A percentile compares a stretch with the other conserved stretches of the same genome.
Evolutionary conservation across 169 alveolate species (phyloP).

Genomic region (Cryptosporidium baileyi): DNA sequence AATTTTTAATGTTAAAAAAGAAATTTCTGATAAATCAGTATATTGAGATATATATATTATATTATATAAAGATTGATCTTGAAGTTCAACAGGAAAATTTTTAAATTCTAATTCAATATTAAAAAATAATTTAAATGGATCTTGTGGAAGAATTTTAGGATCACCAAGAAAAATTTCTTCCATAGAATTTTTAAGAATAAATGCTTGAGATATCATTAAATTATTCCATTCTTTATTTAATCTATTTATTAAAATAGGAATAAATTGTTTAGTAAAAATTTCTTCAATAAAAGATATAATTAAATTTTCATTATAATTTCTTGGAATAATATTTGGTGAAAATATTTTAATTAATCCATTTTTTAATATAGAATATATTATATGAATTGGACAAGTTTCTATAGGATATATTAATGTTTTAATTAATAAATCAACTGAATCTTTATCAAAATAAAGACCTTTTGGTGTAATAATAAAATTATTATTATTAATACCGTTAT

Average conservation of each 20-base stretch:
- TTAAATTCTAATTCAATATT: not conserved
- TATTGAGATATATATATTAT: slow-evolving; percentile 4
- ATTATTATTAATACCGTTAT: not conserved
- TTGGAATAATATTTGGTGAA: slow-evolving; percentile 33
- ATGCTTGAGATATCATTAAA: slow-evolving; percentile 13
- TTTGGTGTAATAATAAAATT: not conserved
- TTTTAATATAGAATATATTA: not conserved
- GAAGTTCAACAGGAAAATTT: not conserved
- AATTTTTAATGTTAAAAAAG: not conserved
- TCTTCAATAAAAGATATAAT: not conserved
- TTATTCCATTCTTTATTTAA: slow-evolving; percentile 27
- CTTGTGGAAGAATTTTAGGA: not conserved
- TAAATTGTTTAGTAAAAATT: not conserved
- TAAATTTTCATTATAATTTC: not conserved
- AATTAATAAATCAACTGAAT: not conserved
- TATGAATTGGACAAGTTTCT: not conserved
- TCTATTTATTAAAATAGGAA: not conserved
- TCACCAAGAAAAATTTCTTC: not conserved
- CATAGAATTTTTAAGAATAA: not conserved
- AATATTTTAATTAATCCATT: not conserved
- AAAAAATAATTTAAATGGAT: slow-evolving; percentile 12
- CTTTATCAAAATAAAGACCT: slow-evolving; percentile 11
- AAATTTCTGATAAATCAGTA: slow-evolving; percentile 5
- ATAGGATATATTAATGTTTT: slow-evolving; percentile 28
- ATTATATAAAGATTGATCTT: not conserved